Base-by-base conservation (phyloP, 495 filamentous ascomycete genomes). In the Chlorociboria aeruginascens region DNA sequence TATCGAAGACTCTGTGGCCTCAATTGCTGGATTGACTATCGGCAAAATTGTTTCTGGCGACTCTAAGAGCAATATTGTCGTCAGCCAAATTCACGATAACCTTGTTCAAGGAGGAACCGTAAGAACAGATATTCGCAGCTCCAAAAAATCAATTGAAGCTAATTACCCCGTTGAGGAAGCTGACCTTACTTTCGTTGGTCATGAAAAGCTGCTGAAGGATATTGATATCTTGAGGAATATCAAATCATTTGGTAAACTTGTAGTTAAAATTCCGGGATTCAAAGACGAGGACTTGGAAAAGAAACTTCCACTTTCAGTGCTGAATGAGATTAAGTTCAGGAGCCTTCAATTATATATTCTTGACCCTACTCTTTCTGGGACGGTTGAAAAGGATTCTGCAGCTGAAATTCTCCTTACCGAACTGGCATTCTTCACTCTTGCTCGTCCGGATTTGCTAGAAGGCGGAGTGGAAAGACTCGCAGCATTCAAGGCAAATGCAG, bases 241-340 rank as follows among this genome's bases (percentile, higher is more conserved):
- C 40, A 89, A 86, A 68, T 62, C 72, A 25, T 77, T 77, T 43
- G 84, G 81, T 32, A 83, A 79, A 49, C 51, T 98, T 37, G 72
- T 97, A 47, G 51, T 95, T 7, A 86, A 77, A 51, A 72, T 86
- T 13, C 76, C 86, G 9, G 82, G 78, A 44, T 72, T 84, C 51
- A 93, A 89, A 65, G 78, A 85, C 40, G 90, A 90, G 28, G 90
- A 96, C 30, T 61, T 90, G 3, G 93, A 96, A 66, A 95, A 89
- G 73, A 89, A 82, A 58, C 71, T 98, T 30, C 78, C 86, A 2
- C 69, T 70, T 12, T 50, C 63, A 14, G 74, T 88, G 40, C 77
- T 78, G 48, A 82, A 82, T 52, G 72, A 70, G 20, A 65, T 97
- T 41, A 76, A 78, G 32, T 65, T 76, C 50, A 87, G 83, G 59